phyloP scores from a whole-genome alignment of 805 yeast species.

The Komagataella populi region DNA sequence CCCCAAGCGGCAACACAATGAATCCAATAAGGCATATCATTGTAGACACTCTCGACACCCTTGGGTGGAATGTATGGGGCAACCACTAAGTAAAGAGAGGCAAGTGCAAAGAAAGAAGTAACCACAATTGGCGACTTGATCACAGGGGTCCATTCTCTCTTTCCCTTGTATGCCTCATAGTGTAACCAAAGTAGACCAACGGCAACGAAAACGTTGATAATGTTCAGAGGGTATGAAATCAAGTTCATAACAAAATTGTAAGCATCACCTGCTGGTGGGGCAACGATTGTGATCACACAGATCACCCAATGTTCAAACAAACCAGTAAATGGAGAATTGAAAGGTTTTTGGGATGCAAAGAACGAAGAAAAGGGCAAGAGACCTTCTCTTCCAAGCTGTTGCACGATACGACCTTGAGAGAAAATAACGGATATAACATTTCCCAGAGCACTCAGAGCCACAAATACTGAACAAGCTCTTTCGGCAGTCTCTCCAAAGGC shows the following conservation, averaged over 20 bases:
- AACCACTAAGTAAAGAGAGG: constrained; percentile 53
- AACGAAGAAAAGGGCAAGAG: constrained; percentile 60
- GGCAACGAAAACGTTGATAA: constrained; percentile 55
- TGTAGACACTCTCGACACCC: constrained; percentile 52
- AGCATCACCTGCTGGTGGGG: constrained; percentile 83
- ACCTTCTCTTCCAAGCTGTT: constrained; percentile 75
- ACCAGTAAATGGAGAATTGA: constrained; percentile 62
- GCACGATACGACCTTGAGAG: constrained; percentile 71
- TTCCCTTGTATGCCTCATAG: constrained; percentile 31
- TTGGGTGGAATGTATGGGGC: constrained; percentile 76
- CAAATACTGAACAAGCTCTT: constrained; percentile 65
- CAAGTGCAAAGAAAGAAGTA: constrained; percentile 44
- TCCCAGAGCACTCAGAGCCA: constrained; percentile 71
- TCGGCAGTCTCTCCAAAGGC: constrained; percentile 55
- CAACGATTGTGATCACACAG: constrained; percentile 59
- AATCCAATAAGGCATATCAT: constrained; percentile 53
- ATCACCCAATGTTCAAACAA: constrained; percentile 66
- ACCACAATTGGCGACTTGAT: constrained; percentile 54
- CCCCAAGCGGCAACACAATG: constrained; percentile 72
- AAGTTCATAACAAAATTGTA: constrained; percentile 70
- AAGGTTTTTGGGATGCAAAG: constrained; percentile 61
- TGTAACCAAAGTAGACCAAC: constrained; percentile 48
- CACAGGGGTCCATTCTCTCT: constrained; percentile 55
- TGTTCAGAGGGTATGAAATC: constrained; percentile 71
- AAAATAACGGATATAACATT: constrained; percentile 71